Evolutionary conservation across 805 yeast species (phyloP), one percentile per base, ranked within the genome.

Genomic region (Cyberlindnera xishuangbannaensis): DNA sequence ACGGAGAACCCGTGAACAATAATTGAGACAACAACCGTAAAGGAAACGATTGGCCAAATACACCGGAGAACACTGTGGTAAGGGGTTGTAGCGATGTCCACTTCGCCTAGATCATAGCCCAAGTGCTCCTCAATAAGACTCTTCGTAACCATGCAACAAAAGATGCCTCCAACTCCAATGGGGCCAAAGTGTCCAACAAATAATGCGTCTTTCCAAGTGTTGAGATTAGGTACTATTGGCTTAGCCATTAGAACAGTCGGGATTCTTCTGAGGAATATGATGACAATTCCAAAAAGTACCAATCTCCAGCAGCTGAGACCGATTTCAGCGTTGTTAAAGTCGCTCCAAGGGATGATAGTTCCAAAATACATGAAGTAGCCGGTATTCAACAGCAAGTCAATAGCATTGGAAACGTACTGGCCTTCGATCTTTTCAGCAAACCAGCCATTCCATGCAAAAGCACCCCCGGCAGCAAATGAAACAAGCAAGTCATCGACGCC

Each of bases 131-230:
- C 94, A 30, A 83, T 60, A 39, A 78, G 79, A 7, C 76, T 73
- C 38, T 88, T 71, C 1, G 94, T 85, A 38, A 86, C 64, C 35
- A 86, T 77, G 6, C 83, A 77, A 25, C 92, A 88, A 58, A 83
- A 86, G 7, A 86, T 67, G 3, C 95, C 95, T 36, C 96, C 95
- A 15, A 86, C 96, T 25, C 97, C 97, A 51, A 87, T 83, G 2
- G 97, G 96, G 10, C 97, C 97, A 57, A 87, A 87, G 61, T 87
- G 95, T 15, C 95, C 96, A 54, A 92, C 85, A 56, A 87, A 87
- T 5, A 86, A 54, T 0, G 96, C 95, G 56, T 87, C 97, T 54
- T 95, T 74, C 95, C 95, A 87, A 10, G 84, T 72, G 46, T 84
- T 78, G 18, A 87, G 73, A 53, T 86, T 96, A 0, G 95, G 95